phyloP scores from a whole-genome alignment of 805 yeast species.

The Brettanomyces naardenensis region DNA sequence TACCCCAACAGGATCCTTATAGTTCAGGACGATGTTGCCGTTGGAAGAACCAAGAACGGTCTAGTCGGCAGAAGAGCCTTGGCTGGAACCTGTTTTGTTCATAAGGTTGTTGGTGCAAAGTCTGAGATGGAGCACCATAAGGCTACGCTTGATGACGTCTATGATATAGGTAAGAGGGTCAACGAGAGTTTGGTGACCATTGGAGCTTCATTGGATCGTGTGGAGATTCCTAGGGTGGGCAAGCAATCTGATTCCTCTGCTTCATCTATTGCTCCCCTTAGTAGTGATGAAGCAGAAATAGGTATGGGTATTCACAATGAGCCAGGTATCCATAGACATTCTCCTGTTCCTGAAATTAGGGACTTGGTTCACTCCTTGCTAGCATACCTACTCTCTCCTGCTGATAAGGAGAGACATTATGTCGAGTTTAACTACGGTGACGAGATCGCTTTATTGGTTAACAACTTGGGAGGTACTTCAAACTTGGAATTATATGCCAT shows the following conservation, averaged over 20 bases:
- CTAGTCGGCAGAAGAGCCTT: constrained; percentile 92
- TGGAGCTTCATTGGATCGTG: constrained; percentile 85
- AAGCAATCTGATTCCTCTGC: constrained; percentile 33
- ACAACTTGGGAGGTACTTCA: constrained; percentile 88
- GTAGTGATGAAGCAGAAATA: constrained; percentile 64
- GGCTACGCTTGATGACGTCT: constrained; percentile 43
- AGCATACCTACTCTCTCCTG: constrained; percentile 48
- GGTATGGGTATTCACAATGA: constrained; percentile 97
- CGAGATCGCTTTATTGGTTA: constrained; percentile 67
- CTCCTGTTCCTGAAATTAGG: constrained; percentile 65
- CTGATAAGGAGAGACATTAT: constrained; percentile 73
- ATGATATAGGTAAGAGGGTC: constrained; percentile 50
- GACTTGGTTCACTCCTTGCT: constrained; percentile 52
- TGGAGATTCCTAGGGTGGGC: constrained; percentile 56
- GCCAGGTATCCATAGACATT: constrained; percentile 64
- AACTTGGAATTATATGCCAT: constrained; percentile 71
- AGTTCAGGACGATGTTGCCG: constrained; percentile 91
- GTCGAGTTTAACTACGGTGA: constrained; percentile 51
- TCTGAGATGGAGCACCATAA: constrained; percentile 24
- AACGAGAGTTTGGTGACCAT: constrained; percentile 70
- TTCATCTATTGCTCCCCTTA: constrained; percentile 33
- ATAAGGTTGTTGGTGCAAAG: constrained; percentile 73
- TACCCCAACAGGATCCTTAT: constrained; percentile 62
- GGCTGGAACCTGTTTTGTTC: constrained; percentile 85
- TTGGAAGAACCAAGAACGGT: constrained; percentile 82